Evolutionary conservation across 371 early-diverging fungal genomes (phyloP).

Genomic region (Actinomortierella ambigua): DNA sequence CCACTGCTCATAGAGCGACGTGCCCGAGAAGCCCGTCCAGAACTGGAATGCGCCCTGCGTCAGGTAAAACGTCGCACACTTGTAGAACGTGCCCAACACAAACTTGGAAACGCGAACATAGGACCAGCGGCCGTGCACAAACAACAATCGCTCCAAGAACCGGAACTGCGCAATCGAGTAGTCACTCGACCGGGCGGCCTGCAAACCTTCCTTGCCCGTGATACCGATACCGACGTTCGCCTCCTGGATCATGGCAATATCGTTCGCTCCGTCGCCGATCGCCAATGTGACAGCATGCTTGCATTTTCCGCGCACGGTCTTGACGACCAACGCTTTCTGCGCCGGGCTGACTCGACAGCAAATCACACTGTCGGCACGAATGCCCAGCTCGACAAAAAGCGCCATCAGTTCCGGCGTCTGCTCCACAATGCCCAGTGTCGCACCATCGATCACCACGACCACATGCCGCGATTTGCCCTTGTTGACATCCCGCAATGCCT

Average conservation of each 20-base stretch:
- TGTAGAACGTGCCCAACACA: constrained; percentile 81
- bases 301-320: constrained; percentile 64
- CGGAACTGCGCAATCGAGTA: constrained; percentile 85
- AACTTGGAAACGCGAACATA: constrained; percentile 77
- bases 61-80: constrained; percentile 77
- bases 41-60: constrained; percentile 69
- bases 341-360: constrained; percentile 95
- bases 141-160: constrained; percentile 68
- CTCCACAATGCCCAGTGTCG: constrained; percentile 69
- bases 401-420: constrained; percentile 50
- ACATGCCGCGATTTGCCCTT: constrained; percentile 49
- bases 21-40: constrained; percentile 84
- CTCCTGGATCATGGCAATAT: constrained; percentile 93
- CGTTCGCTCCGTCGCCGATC: constrained; percentile 97
- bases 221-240: constrained; percentile 90
- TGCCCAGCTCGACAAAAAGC: constrained; percentile 72
- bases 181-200: constrained; percentile 83
- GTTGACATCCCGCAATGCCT: constrained; percentile 51
- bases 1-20: constrained; percentile 80
- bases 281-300: constrained; percentile 73
- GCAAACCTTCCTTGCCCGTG: constrained; percentile 86
- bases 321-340: constrained; percentile 89
- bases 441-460: constrained; percentile 82
- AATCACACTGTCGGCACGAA: constrained; percentile 75
- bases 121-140: constrained; percentile 86